Base-by-base conservation (phyloP, 2,329 filamentous ascomycete species). In the Pestalotiopsis sp. region DNA sequence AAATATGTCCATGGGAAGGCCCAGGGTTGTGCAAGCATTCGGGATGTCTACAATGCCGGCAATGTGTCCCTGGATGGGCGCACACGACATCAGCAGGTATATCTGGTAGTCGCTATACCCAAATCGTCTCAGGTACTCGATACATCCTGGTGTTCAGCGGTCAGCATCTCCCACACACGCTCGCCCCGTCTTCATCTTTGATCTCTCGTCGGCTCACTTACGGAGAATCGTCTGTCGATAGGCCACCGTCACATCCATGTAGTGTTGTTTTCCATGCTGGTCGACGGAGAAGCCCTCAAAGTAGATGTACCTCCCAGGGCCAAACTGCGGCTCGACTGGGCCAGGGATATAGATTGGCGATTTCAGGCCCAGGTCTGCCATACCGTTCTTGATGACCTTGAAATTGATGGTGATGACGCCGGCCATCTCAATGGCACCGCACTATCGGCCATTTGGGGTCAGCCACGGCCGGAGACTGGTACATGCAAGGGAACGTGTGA, bases 271-370 rank as follows among this genome's bases (percentile, higher is more conserved):
- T 9, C 95, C 95, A 36, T 93, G 81, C 80, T 97, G 89, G 74
- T 97, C 95, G 23, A 97, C 95, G 1, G 89, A 93, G 81, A 98
- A 98, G 0, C 95, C 95, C 77, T 97, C 93, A 74, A 96, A 96
- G 70, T 93, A 95, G 69, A 97, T 88, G 74, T 93, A 92, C 4
- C 94, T 83, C 0, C 93, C 92, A 0, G 94, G 93, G 0, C 93
- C 92, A 74, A 96, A 97, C 72, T 95, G 91, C 36, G 94, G 93
- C 81, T 97, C 93, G 0, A 97, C 94, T 0, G 94, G 93, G 0
- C 94, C 94, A 0, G 94, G 93, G 41, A 93, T 87, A 82, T 95
- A 97, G 65, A 97, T 92, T 0, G 94, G 94, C 6, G 88, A 92
- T 79, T 94, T 95, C 81, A 97, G 90, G 0, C 86, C 91, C 65